Evolutionary conservation across 2,329 filamentous ascomycete genomes (phyloP), one percentile per base, ranked within the genome.

Genomic region (Fusarium compactum): DNA sequence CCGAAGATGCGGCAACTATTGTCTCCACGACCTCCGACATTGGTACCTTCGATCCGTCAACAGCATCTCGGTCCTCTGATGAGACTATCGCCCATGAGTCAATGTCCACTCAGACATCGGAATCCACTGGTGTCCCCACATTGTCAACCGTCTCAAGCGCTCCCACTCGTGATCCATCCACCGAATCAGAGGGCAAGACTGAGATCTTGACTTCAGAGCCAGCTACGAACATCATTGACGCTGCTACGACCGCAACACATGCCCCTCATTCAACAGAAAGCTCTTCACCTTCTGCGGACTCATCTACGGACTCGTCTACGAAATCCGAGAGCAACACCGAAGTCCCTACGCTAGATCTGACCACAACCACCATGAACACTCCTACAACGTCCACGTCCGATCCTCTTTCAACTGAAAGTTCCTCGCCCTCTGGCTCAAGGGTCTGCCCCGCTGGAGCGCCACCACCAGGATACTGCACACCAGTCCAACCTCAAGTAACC

Each of bases 391-490:
- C 24, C 10, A 40, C 8, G 6, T 5, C 34, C 1, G 11, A 18
- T 3, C 15, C 57, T 6, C 1, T 5, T 3, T 24, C 51, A 0
- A 48, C 60, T 25, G 20, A 7, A 8, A 63, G 30, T 18, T 45
- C 59, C 7, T 2, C 46, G 0, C 47, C 62, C 4, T 44, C 62
- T n/a, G 60, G 41, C 11, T 59, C 62, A 0, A 14, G 43, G 0
- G 53, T 65, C 18, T 65, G 62, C 7, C 62, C 62, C 0, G 53
- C 5, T 3, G 62, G 62, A 3, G 47, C 47, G 1, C 34, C 60
- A 5, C 62, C 62, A 2, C 62, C 62, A 0, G 62, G 62, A 29
- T 65, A 59, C 24, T 65, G 62, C 20, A 65, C 47, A 0, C 41
- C 62, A 0, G 47, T 65, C 0, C 20, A 52, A 12, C 60, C 60